These are phyloP conservation scores for Kernera saxatilis DNA, from an alignment of 345 rosid species.

Conservation along the genomic window DNA sequence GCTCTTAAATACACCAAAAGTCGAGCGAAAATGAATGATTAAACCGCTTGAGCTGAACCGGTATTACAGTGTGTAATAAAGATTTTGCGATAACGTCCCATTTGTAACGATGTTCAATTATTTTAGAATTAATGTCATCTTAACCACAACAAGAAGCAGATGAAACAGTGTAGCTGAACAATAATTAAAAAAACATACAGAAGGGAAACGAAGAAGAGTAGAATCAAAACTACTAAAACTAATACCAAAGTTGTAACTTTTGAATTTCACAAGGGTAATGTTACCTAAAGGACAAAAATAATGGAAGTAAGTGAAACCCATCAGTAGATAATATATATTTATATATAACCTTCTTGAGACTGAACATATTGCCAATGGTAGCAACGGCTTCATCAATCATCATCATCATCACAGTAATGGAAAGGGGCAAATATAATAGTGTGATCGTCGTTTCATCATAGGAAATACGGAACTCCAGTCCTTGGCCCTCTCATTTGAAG, in stretches of 20 bases:
- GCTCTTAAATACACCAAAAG: too few species aligned
- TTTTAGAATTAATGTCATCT: conserved; percentile 17
- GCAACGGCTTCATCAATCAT: conserved; percentile 27
- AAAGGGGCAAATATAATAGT: not conserved
- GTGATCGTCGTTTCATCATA: conserved; percentile 32
- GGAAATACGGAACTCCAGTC: conserved; percentile 95
- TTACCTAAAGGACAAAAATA: conserved; percentile 23
- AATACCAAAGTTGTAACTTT: conserved; percentile 8
- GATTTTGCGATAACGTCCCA: not conserved
- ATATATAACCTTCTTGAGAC: conserved; percentile 25
- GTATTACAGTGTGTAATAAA: not conserved
- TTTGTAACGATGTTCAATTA: not conserved
- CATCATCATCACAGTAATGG: conserved; percentile 9
- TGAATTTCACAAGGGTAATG: conserved; percentile 23
- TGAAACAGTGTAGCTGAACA: not conserved
- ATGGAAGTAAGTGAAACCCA: conserved; percentile 25
- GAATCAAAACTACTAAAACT: conserved; percentile 17
- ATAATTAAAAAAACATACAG: not conserved
- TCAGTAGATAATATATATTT: conserved; percentile 25
- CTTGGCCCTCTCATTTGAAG: conserved; percentile 99
- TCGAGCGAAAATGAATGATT: not conserved
- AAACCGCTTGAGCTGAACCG: not conserved
- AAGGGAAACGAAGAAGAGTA: not conserved
- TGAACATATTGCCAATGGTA: conserved; percentile 29
- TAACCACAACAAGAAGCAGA: conserved; percentile 5